phyloP scores from a whole-genome alignment of 306 rosid genomes.

The Glycine latifolia region DNA sequence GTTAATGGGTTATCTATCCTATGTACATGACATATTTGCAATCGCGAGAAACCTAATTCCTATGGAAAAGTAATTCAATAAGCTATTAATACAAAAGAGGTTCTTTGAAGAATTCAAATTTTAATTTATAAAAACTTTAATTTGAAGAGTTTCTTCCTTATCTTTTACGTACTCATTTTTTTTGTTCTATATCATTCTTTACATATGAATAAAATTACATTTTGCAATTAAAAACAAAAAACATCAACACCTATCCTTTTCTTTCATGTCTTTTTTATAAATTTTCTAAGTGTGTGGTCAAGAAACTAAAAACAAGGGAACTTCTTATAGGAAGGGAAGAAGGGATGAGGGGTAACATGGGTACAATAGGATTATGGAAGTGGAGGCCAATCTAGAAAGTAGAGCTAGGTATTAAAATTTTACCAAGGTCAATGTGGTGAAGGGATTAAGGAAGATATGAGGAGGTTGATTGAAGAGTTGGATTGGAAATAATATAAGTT shows the following conservation, averaged over 20 bases:
- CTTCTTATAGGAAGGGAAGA: neutral
- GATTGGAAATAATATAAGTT: no score
- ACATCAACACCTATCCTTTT: neutral
- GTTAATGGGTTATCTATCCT: neutral
- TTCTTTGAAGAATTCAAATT: neutral
- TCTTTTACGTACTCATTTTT: neutral
- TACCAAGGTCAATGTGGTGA: no score
- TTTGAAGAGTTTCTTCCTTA: neutral
- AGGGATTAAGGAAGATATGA: no score
- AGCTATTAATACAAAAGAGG: neutral
- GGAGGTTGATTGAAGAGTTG: no score
- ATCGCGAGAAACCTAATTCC: neutral
- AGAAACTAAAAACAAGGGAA: neutral
- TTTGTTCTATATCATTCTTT: neutral
- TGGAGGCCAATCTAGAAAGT: no score
- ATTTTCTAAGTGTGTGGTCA: no score
- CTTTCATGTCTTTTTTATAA: no score
- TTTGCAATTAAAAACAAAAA: no score
- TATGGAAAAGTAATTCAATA: no score
- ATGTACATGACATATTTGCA: neutral
- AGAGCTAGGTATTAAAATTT: no score
- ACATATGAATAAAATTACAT: neutral
- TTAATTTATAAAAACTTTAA: neutral
- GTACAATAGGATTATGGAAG: neutral
- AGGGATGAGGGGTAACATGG: neutral